Evolutionary conservation across 352 stramenopile genomes (phyloP), one percentile per base, ranked within the genome.

Genomic region (Globisporangium recalcitrans): DNA sequence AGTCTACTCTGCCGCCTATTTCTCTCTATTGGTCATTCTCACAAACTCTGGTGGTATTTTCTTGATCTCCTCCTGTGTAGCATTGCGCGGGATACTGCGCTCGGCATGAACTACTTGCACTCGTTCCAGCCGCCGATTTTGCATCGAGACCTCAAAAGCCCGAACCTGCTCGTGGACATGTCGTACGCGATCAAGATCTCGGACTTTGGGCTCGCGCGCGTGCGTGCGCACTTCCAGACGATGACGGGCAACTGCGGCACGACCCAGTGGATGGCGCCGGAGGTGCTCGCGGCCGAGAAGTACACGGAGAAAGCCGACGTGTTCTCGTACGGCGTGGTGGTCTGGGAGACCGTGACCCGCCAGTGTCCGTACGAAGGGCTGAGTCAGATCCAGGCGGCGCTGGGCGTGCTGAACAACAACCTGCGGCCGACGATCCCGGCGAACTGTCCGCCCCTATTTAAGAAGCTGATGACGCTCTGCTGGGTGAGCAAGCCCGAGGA

Each of bases 351-450:
- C 4, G 85, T 97, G 57, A 96, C 91, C 42, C 75, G 89, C 7
- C 77, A 88, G 38, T 96, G 95, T 73, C 92, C 92, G 14, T 97
- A 97, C 65, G 87, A 97, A 47, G 93, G 88, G 3, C 71, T 97
- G 58, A 88, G 89, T 24, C 90, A 96, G 60, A 96, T 97, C 57
- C 86, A 96, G 65, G 82, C 84, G 4, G 88, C 88, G 4, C 74
- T 96, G 11, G 87, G 85, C 14, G 85, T 95, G 44, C 74, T 95
- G 26, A 95, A 93, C 73, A 91, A 95, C 72, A 92, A 92, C 47
- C 60, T 95, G 59, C 82, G 85, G n/a, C 85, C 85, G 8, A 90
- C 75, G 62, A 87, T 95, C 68, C 85, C 85, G 8, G 64, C 74
- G n/a, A 69, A 80, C 16, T 95, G 85, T 40, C 83, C 85, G 29